Base-by-base conservation (phyloP, 345 rosid genomes). In the Alliaria petiolata region DNA sequence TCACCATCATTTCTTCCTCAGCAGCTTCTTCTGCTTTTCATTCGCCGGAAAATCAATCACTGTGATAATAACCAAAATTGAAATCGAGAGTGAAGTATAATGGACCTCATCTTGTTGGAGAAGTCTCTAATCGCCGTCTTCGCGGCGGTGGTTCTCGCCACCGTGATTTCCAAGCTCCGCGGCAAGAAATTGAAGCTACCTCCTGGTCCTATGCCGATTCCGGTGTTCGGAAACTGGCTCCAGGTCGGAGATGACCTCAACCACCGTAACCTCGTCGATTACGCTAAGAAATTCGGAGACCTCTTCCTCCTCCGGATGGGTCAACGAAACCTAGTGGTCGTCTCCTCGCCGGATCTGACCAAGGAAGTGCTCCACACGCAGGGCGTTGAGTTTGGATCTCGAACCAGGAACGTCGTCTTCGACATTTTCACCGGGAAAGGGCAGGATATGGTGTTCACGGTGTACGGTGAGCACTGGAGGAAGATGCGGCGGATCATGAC, bases 401-500 rank as follows among this genome's bases (percentile, higher is more conserved):
- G 98, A 40, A 95, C 98, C 0, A 83, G 99, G 1, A 95, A 95
- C 76, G 96, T 95, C 7, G 99, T 95, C 36, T 89, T 95, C 76
- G 99, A 95, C 35, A 95, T 95, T 30, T 95, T 95, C 84, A 95
- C 99, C 0, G 99, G 99, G 0, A 91, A 95, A 42, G 98, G 99
- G 0, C 99, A 95, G 79, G 99, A 95, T 72, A 95, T 95, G 99
- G 99, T 92, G 69, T 95, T 95, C 83, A 95, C 99, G 0, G 98
- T 95, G 1, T 95, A 95, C 72, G 99, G 99, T 0, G 99, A 95
- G 64, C 99, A 95, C 70, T 95, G 99, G 98, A 75, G 99, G 66
- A 95, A 95, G 85, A 95, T 95, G 99, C 46, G 98, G 44, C 54
- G 99, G 70, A 95, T 95, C 83, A 95, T 95, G 99, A 95, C 99